These are phyloP conservation scores for Neopestalotiopsis sp. DNA, from an alignment of 2,329 filamentous ascomycete genomes.

Conservation along the genomic window DNA sequence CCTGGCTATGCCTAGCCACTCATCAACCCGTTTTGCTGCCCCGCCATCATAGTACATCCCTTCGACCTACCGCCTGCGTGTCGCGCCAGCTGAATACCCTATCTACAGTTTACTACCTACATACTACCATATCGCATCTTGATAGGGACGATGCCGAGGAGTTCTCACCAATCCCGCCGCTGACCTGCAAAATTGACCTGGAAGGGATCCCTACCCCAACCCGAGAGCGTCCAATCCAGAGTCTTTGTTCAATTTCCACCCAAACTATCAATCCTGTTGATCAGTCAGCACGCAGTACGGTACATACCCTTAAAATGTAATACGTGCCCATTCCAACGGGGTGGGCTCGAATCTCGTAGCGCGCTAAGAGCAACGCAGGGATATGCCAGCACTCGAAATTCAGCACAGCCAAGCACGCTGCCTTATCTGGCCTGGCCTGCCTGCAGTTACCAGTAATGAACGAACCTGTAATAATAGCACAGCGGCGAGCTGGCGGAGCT, in stretches of 20 bases:
- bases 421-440: no score
- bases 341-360: constrained; percentile 1
- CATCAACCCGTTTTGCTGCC: background rate
- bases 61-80: no score
- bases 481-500: background rate
- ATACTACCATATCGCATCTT: no score
- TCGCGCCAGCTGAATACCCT: no score
- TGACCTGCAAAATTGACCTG: no score
- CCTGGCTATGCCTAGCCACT: background rate
- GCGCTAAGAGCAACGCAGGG: background rate
- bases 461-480: background rate
- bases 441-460: background rate
- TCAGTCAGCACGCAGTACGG: background rate
- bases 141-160: no score
- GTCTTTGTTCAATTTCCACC: background rate
- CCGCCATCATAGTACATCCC: no score
- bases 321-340: background rate
- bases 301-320: no score
- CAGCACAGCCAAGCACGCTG: background rate
- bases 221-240: no score
- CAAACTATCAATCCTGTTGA: background rate
- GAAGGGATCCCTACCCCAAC: no score
- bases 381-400: background rate
- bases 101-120: no score
- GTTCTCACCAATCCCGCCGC: no score